Evolutionary conservation across 306 rosid genomes (phyloP).

Genomic region (Corylus americana): DNA sequence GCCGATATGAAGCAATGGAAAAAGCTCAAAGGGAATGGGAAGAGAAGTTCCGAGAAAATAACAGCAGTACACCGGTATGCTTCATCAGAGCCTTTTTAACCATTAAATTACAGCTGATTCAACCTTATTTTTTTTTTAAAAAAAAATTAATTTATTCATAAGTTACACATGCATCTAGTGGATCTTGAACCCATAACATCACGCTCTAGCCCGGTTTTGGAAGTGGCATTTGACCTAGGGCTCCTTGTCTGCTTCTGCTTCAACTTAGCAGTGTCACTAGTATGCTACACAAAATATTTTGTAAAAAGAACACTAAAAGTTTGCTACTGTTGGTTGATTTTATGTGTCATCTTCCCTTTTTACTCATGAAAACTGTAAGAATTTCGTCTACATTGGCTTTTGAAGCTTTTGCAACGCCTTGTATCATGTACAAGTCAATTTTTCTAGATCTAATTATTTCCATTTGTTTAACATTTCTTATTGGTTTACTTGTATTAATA

Average conservation of each 20-base stretch:
- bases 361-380: not conserved
- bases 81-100: slow-evolving; percentile 21
- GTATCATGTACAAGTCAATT: not conserved
- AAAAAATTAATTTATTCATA: not conserved
- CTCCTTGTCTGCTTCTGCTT: not conserved
- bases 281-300: not conserved
- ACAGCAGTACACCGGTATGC: slow-evolving; percentile 72
- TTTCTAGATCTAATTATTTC: not conserved
- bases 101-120: slow-evolving; percentile 5
- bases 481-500: not conserved
- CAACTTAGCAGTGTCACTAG: not conserved
- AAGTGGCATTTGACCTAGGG: not conserved
- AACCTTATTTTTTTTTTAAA: not conserved
- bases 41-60: slow-evolving; percentile 90
- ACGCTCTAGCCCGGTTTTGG: not conserved
- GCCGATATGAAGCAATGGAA: slow-evolving; percentile 82
- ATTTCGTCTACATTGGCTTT: not conserved
- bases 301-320: not conserved
- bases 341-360: not conserved
- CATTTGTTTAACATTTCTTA: not conserved
- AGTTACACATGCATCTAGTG: not conserved
- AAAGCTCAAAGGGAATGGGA: slow-evolving; percentile 94
- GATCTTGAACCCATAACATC: not conserved
- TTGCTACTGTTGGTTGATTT: not conserved
- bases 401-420: not conserved